phyloP scores from a whole-genome alignment of 129 eudicot species.

The Rutidosis leptorrhynchoides region DNA sequence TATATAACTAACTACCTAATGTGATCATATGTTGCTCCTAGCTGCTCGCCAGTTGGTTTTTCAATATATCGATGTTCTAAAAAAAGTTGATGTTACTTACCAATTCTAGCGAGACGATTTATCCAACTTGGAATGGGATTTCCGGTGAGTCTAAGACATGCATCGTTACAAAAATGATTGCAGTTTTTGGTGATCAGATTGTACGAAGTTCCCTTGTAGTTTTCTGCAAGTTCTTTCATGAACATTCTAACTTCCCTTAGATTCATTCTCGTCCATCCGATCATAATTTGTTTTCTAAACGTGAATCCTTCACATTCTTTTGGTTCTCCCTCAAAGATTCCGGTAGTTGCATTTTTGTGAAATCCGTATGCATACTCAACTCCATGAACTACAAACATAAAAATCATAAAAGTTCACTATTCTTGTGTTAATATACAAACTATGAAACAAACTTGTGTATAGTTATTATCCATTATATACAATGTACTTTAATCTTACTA shows the following conservation, averaged over 20 bases:
- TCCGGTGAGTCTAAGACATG: constrained; percentile 63
- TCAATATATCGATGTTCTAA: too few species aligned
- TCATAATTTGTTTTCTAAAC: constrained; percentile 60
- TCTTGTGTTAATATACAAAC: not conserved
- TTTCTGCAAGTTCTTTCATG: constrained; percentile 62
- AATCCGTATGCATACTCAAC: constrained; percentile 94
- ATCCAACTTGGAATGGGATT: constrained; percentile 81
- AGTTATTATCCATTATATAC: not conserved
- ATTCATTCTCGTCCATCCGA: constrained; percentile 71
- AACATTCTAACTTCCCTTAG: constrained; percentile 41
- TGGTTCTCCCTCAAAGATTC: constrained; percentile 78
- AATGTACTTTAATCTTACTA: not conserved
- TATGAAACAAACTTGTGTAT: not conserved
- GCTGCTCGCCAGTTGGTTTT: too few species aligned
- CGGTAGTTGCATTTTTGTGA: constrained; percentile 66
- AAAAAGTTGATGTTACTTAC: constrained; percentile 36
- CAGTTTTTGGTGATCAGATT: constrained; percentile 75
- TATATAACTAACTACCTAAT: too few species aligned
- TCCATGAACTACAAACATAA: constrained; percentile 57
- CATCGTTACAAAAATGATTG: constrained; percentile 90
- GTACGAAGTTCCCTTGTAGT: constrained; percentile 75
- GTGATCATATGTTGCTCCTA: too few species aligned
- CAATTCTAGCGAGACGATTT: constrained; percentile 84
- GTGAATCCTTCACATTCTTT: constrained; percentile 65
- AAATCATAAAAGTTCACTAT: not conserved